These are phyloP conservation scores for Cladorrhinum sp. DNA, from an alignment of 2,329 filamentous ascomycete genomes.

Conservation along the genomic window DNA sequence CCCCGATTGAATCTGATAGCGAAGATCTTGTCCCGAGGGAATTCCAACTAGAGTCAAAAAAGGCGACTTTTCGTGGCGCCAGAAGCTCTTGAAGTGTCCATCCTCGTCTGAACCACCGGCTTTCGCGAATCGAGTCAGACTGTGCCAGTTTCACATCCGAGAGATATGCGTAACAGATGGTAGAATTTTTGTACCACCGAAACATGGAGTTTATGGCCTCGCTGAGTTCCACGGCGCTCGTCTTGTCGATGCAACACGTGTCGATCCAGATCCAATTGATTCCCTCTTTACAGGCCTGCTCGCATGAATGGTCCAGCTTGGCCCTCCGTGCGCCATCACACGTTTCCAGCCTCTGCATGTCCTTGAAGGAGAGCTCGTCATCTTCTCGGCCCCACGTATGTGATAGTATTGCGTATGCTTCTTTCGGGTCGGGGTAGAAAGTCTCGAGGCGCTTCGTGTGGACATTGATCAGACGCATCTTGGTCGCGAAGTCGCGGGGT, in stretches of 20 bases:
- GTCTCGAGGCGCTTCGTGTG: not conserved
- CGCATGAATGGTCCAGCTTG: not conserved
- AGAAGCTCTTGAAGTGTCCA: slow-evolving; percentile 7
- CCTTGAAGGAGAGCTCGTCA: slow-evolving; percentile 7
- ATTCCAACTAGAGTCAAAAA: not conserved
- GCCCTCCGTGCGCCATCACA: not conserved
- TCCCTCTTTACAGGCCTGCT: not conserved
- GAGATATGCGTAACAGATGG: slow-evolving; percentile 4
- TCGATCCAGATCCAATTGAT: not conserved
- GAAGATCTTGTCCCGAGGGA: not conserved
- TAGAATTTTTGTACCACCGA: slow-evolving; percentile 3
- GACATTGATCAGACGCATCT: slow-evolving; percentile 5
- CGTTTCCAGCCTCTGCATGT: not conserved
- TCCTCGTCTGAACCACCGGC: not conserved
- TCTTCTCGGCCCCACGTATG: slow-evolving; percentile 13
- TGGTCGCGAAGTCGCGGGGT: not conserved
- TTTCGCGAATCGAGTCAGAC: not conserved
- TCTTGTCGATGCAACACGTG: not conserved
- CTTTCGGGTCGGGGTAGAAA: not conserved
- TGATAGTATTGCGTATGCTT: slow-evolving; percentile 14
- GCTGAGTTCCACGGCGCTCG: not conserved
- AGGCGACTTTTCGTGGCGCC: not conserved
- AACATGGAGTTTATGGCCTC: slow-evolving; percentile 6
- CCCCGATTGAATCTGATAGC: not conserved
- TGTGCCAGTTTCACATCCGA: not conserved